Conservation (phyloP, 106 monocot species). For the Acanthochlamys bracteata region DNA sequence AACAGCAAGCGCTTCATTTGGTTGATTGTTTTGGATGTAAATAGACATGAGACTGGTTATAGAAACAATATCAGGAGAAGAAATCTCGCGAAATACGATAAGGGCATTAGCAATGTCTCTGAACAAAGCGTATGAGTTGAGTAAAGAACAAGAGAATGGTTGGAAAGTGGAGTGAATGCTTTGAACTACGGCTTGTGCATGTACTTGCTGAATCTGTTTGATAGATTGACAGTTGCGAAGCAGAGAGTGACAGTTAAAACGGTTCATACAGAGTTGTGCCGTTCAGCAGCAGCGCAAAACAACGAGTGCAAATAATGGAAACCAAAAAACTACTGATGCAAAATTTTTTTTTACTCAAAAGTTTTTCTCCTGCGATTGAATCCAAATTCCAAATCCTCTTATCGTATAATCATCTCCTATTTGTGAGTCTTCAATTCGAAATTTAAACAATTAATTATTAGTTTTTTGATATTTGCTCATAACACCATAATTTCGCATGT, state of each 20-base stretch:
- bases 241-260: constrained; percentile 9
- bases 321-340: too few species aligned
- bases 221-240: constrained; percentile 21
- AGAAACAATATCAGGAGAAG: constrained; percentile 49
- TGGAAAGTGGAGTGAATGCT: constrained; percentile 34
- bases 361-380: too few species aligned
- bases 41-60: constrained; percentile 56
- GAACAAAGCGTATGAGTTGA: constrained; percentile 39
- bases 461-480: too few species aligned
- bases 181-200: constrained; percentile 34
- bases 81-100: constrained; percentile 38
- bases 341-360: too few species aligned
- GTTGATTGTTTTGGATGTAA: constrained; percentile 21
- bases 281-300: neutral
- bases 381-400: too few species aligned
- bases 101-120: constrained; percentile 12
- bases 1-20: constrained; percentile 22
- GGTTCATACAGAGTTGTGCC: constrained; percentile 15
- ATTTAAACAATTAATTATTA: too few species aligned
- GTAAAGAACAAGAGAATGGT: constrained; percentile 45
- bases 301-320: too few species aligned
- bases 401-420: too few species aligned
- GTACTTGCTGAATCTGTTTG: constrained; percentile 33
- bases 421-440: too few species aligned
- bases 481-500: too few species aligned